These are phyloP conservation scores for Collybia sordida DNA, from an alignment of 768 basidiomycete species.

Conservation along the genomic window DNA sequence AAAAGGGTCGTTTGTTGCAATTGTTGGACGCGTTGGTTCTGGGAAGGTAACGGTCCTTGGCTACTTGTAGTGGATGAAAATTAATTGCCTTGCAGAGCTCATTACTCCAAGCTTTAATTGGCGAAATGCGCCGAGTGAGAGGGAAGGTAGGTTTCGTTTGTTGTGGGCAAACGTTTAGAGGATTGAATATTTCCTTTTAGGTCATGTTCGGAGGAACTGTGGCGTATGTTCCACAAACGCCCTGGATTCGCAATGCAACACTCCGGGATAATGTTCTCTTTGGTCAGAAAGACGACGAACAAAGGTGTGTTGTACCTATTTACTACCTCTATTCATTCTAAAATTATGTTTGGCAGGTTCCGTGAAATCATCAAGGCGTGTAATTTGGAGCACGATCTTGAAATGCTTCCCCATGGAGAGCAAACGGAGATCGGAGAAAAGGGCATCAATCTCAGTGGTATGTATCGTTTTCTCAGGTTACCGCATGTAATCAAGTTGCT, in stretches of 20 bases:
- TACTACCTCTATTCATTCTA: slow-evolving; percentile 21
- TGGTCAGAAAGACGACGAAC: slow-evolving; percentile 62
- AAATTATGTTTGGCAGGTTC: slow-evolving; percentile 37
- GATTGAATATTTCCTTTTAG: slow-evolving; percentile 17
- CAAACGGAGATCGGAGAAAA: slow-evolving; percentile 75
- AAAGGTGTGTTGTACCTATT: slow-evolving; percentile 43
- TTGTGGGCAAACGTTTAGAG: slow-evolving; percentile 7
- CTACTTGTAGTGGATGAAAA: background rate
- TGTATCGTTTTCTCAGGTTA: too few relatives aligned
- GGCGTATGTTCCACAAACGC: slow-evolving; percentile 58
- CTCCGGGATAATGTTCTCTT: slow-evolving; percentile 76
- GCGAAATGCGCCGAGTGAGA: slow-evolving; percentile 63
- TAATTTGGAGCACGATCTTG: slow-evolving; percentile 67
- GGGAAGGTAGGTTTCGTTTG: slow-evolving; percentile 43
- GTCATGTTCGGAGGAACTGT: slow-evolving; percentile 53
- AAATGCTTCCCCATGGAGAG: slow-evolving; percentile 69
- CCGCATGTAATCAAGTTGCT: too few relatives aligned
- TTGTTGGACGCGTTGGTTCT: slow-evolving; percentile 73
- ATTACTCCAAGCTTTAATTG: slow-evolving; percentile 54
- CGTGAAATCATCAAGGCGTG: slow-evolving; percentile 61
- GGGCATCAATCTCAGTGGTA: slow-evolving; percentile 67
- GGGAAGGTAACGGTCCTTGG: slow-evolving; percentile 55
- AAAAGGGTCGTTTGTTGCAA: slow-evolving; percentile 62
- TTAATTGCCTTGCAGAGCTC: slow-evolving; percentile 42
- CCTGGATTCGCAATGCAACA: slow-evolving; percentile 71